Evolutionary conservation across 1,284 basidiomycete species (phyloP).

Genomic region (Ustilago vetiveriae): DNA sequence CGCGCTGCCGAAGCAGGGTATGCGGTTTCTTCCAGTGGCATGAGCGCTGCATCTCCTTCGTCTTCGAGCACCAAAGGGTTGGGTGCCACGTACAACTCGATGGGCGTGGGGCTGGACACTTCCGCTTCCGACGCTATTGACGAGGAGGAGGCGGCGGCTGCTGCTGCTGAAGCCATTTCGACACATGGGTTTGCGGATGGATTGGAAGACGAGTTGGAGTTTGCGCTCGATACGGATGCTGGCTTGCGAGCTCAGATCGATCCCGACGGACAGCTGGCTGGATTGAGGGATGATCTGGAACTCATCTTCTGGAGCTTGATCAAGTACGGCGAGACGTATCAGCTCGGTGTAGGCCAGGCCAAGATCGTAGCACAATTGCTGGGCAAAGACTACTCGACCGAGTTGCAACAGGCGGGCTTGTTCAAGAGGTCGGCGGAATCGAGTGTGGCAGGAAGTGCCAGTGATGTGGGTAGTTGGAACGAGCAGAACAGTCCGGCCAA

Average conservation of each 20-base stretch:
- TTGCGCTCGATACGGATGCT: conserved; percentile 30
- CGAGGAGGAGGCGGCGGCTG: conserved; percentile 21
- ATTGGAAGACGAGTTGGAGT: conserved; percentile 46
- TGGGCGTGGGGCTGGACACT: conserved; percentile 32
- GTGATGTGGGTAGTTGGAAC: conserved; percentile 21
- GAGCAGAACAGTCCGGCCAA: conserved; percentile 14
- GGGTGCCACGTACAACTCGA: conserved; percentile 24
- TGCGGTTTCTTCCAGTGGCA: conserved; percentile 2
- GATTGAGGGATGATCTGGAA: conserved; percentile 40
- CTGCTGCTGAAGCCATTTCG: conserved; percentile 15
- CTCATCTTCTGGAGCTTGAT: conserved; percentile 49
- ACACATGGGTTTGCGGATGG: conserved; percentile 18
- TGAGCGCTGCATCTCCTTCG: conserved; percentile 6
- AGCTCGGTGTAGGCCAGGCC: conserved; percentile 42
- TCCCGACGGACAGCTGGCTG: conserved; percentile 28
- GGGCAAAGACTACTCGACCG: conserved; percentile 43
- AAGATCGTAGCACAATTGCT: conserved; percentile 45
- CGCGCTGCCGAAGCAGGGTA: conserved; percentile 22
- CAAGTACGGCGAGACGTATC: conserved; percentile 51
- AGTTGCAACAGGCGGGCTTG: conserved; percentile 35
- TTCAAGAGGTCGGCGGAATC: conserved; percentile 27
- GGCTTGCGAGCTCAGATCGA: conserved; percentile 32
- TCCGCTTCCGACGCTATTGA: conserved; percentile 19
- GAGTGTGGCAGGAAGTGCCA: conserved; percentile 17
- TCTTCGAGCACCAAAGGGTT: conserved; percentile 4